Evolutionary conservation across 768 basidiomycete species (phyloP).

Genomic region (Cystobasidium ongulense): DNA sequence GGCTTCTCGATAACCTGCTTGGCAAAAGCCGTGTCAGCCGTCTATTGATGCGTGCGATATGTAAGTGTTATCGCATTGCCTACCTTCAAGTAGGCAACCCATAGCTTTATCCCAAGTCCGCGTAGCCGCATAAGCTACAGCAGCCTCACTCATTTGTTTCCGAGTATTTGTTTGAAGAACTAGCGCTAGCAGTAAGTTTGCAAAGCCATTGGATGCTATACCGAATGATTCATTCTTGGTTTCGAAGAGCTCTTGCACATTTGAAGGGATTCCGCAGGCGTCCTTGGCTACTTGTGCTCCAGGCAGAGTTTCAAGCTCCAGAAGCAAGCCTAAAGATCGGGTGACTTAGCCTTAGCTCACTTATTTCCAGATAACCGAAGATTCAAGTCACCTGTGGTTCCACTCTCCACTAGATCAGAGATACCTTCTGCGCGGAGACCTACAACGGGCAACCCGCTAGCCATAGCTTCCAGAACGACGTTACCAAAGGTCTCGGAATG

Average conservation of each 20-base stretch:
- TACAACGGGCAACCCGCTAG: conserved; percentile 50
- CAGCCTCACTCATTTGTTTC: background rate
- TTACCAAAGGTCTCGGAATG: conserved; percentile 47
- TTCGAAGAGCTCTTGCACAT: conserved; percentile 3
- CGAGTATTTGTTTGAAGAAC: background rate
- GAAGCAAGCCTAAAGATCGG: conserved; percentile 28
- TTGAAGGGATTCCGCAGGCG: background rate
- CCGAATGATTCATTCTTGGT: background rate
- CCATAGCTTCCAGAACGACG: conserved; percentile 50
- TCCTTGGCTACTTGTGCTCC: background rate
- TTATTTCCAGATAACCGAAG: background rate
- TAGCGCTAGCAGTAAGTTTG: background rate
- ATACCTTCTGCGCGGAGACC: conserved; percentile 50
- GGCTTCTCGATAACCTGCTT: conserved; percentile 13
- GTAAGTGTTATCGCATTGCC: too few species aligned
- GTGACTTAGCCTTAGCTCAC: background rate
- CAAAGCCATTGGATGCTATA: background rate
- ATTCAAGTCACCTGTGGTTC: conserved; percentile 26
- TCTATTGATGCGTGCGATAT: background rate
- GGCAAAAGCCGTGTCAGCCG: background rate
- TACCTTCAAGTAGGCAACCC: conserved; percentile 10
- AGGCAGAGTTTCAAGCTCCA: conserved; percentile 33
- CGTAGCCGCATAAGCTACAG: background rate
- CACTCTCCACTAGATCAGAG: conserved; percentile 40
- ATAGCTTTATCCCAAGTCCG: conserved; percentile 26